These are phyloP conservation scores for Eucalyptus regnans DNA, from an alignment of 345 rosid species.

Conservation along the genomic window DNA sequence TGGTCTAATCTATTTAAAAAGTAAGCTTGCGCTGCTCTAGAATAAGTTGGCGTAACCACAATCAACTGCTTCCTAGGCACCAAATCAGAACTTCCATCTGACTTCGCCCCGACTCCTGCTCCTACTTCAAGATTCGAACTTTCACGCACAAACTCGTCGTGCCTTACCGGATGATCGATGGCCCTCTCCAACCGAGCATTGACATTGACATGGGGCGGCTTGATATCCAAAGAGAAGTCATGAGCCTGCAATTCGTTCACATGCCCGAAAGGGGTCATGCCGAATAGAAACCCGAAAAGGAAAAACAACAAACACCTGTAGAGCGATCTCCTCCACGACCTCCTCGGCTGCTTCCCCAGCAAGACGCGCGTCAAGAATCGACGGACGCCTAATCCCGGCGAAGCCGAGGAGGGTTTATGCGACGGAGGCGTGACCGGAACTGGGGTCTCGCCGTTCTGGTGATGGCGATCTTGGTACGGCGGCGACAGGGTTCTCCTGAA, in stretches of 20 bases:
- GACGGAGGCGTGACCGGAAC: slow-evolving; percentile 1
- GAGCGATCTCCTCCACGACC: slow-evolving; percentile 50
- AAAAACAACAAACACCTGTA: slow-evolving; percentile 53
- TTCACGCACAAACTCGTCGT: slow-evolving; percentile 1
- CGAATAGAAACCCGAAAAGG: slow-evolving; percentile 48
- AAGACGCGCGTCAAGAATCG: slow-evolving; percentile 7
- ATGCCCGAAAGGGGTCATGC: slow-evolving; percentile 51
- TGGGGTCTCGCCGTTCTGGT: slow-evolving; percentile 32
- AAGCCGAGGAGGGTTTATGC: slow-evolving; percentile 20
- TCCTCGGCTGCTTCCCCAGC: slow-evolving; percentile 21
- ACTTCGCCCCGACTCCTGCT: not conserved
- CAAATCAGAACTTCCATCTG: slow-evolving; percentile 4
- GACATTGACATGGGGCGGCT: slow-evolving; percentile 39
- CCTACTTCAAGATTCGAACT: slow-evolving; percentile 13
- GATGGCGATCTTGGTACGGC: slow-evolving; percentile 50
- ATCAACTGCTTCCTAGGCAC: slow-evolving; percentile 59
- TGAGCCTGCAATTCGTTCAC: slow-evolving; percentile 30
- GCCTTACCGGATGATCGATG: not conserved
- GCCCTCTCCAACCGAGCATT: slow-evolving; percentile 23
- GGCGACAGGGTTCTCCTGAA: slow-evolving; percentile 90
- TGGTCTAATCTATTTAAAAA: slow-evolving; percentile 70
- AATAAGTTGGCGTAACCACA: slow-evolving; percentile 80
- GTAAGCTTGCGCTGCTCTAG: slow-evolving; percentile 70
- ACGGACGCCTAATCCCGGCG: slow-evolving; percentile 1
- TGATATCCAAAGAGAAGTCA: slow-evolving; percentile 51